Base-by-base conservation (phyloP, 2,329 filamentous ascomycete species). In the Fusarium sp. region DNA sequence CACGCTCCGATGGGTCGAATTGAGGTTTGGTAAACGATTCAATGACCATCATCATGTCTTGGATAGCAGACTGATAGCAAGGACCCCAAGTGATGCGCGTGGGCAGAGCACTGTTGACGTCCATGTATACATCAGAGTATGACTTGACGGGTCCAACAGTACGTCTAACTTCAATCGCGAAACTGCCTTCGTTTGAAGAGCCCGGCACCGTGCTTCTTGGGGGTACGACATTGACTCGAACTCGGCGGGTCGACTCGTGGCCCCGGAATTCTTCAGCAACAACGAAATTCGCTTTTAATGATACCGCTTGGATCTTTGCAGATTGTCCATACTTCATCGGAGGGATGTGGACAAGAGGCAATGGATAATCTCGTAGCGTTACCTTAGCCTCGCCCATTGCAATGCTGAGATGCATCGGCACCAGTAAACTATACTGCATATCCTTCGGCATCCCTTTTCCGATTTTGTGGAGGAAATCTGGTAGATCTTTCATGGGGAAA, bases 41-140 rank as follows among this genome's bases (percentile, higher is more conserved):
- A 64, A 99, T 92, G 25, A 94, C 94, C 87, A 98, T 97, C 96
- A 99, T 99, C 92, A 98, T 97, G 75, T 99, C 96, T 78, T 99
- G 96, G 48, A 99, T 95, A 2, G 95, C 95, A 27, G 96, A 96
- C 75, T 99, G 96, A 75, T 98, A 99, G 3, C 94, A 97, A 45
- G 96, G 94, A 9, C 94, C 94, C 96, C 96, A 99, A 0, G 95
- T 97, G 53, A 99, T 95, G 44, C 92, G 89, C 1, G 96, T 99
- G 3, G 96, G 93, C 60, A 95, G 88, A 54, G 90, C 92, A 3
- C 95, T 97, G 78, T 98, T 97, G 78, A 99, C 94, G 67, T 97
- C 92, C 72, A 99, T 85, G 33, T 87, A 88, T 78, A 97, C 94
- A 75, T 98, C 92, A 0, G 96, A 97, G 76, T 96, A 99, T 0